Percentiles rank a stretch among this genome's conserved stretches.
These are phyloP conservation scores for Quercus suber DNA, from an alignment of 306 rosid species.

Conservation along the genomic window DNA sequence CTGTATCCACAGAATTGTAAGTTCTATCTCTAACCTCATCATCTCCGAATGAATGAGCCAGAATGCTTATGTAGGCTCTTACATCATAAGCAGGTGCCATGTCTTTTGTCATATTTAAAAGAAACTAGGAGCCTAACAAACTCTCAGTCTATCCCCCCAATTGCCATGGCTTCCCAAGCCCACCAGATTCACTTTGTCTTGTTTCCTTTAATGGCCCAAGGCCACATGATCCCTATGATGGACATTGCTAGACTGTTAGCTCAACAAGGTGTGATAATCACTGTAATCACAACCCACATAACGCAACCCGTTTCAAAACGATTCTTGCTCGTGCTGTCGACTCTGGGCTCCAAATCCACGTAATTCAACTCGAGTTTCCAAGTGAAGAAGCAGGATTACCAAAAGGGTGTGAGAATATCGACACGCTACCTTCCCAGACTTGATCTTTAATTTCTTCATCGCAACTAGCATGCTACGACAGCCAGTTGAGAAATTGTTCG, in stretches of 20 bases:
- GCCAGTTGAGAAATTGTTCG: constrained; percentile 33
- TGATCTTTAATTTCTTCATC: constrained; percentile 17
- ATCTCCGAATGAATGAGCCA: constrained; percentile 10
- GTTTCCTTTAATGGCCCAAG: constrained; percentile 39
- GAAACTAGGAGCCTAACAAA: not conserved
- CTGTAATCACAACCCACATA: constrained; percentile 33
- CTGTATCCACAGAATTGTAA: not conserved
- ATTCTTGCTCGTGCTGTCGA: constrained; percentile 9
- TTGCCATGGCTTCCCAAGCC: not conserved
- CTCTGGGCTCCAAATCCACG: constrained; percentile 19
- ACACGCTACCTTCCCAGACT: constrained; percentile 47
- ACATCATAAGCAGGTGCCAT: constrained; percentile 11
- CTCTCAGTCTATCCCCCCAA: not conserved
- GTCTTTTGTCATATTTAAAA: not conserved
- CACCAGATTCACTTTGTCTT: constrained; percentile 22
- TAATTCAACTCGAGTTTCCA: constrained; percentile 21
- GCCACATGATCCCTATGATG: constrained; percentile 46
- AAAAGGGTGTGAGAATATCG: constrained; percentile 58
- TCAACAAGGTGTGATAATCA: constrained; percentile 16
- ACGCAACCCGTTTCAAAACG: constrained; percentile 24
- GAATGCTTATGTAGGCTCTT: constrained; percentile 27
- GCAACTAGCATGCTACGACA: constrained; percentile 31
- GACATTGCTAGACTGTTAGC: constrained; percentile 35
- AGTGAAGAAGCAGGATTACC: constrained; percentile 45
- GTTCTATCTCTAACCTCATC: not conserved